These are phyloP conservation scores for Puccinia sorghi DNA, from an alignment of 1,284 basidiomycete genomes.

Conservation along the genomic window DNA sequence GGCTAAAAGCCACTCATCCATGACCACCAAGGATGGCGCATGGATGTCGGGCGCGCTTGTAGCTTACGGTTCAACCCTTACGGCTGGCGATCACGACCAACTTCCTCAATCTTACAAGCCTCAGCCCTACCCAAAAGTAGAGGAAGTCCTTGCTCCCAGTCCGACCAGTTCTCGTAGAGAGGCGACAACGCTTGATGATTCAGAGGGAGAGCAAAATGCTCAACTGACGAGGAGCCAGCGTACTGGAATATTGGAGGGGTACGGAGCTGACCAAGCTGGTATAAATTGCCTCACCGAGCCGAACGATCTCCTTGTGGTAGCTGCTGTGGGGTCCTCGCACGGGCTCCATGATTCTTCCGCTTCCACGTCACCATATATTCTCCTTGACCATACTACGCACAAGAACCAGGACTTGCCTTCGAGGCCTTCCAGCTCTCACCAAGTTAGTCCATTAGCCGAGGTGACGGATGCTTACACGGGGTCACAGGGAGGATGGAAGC, in stretches of 20 bases:
- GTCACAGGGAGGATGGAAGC: constrained; percentile 44
- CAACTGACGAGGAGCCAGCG: not conserved
- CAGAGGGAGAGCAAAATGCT: not conserved
- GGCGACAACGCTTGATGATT: not conserved
- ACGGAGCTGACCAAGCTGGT: not conserved
- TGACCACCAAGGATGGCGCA: not conserved
- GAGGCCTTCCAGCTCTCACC: not conserved
- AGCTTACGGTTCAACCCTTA: not conserved
- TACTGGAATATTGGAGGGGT: not conserved
- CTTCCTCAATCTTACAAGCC: not conserved
- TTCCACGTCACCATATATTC: not conserved
- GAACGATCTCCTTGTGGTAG: not conserved
- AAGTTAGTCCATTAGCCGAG: constrained; percentile 41
- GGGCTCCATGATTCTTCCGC: not conserved
- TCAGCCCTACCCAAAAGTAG: not conserved
- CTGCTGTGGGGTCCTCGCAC: not conserved
- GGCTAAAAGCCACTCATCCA: not conserved
- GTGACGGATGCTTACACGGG: constrained; percentile 50
- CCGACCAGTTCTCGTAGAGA: not conserved
- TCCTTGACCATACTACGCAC: not conserved
- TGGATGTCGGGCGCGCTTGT: not conserved
- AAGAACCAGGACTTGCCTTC: not conserved
- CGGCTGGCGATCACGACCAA: not conserved
- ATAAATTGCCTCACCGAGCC: not conserved
- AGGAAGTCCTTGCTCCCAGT: too few species aligned